Evolutionary conservation across 1,284 basidiomycete genomes (phyloP).

Genomic region (Coriolopsis trogii): DNA sequence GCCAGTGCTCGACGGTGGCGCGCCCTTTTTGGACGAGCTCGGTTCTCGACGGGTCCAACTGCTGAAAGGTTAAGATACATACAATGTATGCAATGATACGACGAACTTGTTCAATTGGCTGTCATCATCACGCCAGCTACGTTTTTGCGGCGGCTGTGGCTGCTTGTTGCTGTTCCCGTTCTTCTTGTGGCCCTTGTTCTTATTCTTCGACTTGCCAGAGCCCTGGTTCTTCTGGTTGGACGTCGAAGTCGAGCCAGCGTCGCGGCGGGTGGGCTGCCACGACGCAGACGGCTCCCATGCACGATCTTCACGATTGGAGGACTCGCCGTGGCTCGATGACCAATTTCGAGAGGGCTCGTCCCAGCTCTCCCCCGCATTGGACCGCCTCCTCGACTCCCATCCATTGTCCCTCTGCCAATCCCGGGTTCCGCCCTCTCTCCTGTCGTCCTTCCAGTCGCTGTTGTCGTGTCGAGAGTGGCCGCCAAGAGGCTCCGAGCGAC

Average conservation of each 20-base stretch:
- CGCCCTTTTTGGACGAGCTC: conserved; percentile 16
- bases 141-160: conserved; percentile 31
- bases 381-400: conserved; percentile 36
- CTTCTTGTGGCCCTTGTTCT: conserved; percentile 37
- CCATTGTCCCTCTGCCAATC: conserved; percentile 39
- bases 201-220: conserved; percentile 38
- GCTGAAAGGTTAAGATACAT: not conserved
- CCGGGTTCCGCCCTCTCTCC: not conserved
- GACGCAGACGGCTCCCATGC: conserved; percentile 40
- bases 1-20: conserved; percentile 15
- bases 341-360: conserved; percentile 18
- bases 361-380: conserved; percentile 8
- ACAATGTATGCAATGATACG: conserved; percentile 13
- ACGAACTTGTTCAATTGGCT: conserved; percentile 71
- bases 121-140: conserved; percentile 68
- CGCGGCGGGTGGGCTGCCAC: conserved; percentile 35
- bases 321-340: conserved; percentile 16
- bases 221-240: conserved; percentile 35
- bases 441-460: conserved; percentile 27
- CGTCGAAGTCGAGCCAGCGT: conserved; percentile 25
- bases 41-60: conserved; percentile 40
- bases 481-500: conserved; percentile 48
- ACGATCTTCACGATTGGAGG: conserved; percentile 35
- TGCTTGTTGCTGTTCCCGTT: conserved; percentile 40
- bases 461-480: conserved; percentile 28